Evolutionary conservation across 192 early-diverging fungal genomes (phyloP), one percentile per base, ranked within the genome.

Genomic region (Mortierella hygrophila): DNA sequence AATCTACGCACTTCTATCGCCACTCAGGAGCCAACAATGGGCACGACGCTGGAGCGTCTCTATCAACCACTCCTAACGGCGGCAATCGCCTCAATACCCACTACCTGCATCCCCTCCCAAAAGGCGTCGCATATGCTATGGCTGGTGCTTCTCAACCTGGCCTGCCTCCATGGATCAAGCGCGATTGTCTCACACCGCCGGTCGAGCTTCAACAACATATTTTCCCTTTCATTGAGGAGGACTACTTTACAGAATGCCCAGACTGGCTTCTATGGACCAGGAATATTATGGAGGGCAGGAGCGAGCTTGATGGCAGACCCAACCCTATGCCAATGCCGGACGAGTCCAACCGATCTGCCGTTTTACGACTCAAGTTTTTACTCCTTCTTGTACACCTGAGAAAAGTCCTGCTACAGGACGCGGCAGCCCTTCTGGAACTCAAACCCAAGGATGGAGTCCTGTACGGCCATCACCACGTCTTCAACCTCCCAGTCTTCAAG

Each of bases 121-220:
- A 40, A 40, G 38, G 38, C 38, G 38, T 40, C 6, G 70, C 70
- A 13, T 72, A 72, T 72, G 70, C 70, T 46, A 41, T 72, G 70
- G 42, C 70, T 42, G 70, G 70, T 72, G 32, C 70, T 40, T 15
- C 9, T 44, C 70, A 72, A 72, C 38, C 32, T n/a, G 70, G 70
- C 9, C 32, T 72, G 70, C 70, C 70, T 72, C 70, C 70, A 72
- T 72, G 32, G 32, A 72, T 72, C 37, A 72, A 42, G 70, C 70
- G 70, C 40, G 70, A 37, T 40, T 37, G 32, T 7, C 15, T 72
- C 40, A 41, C 38, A 37, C 70, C 38, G 38, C 38, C 38, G 6
- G 6, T 40, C 38, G 38, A 40, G 38, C 38, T 40, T 40, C 38
- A 40, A 40, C 38, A 40, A 40, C 38, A 40, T 1, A 40, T 40